Conservation (phyloP, 129 eudicot species). For the Heracleum sosnowskyi region DNA sequence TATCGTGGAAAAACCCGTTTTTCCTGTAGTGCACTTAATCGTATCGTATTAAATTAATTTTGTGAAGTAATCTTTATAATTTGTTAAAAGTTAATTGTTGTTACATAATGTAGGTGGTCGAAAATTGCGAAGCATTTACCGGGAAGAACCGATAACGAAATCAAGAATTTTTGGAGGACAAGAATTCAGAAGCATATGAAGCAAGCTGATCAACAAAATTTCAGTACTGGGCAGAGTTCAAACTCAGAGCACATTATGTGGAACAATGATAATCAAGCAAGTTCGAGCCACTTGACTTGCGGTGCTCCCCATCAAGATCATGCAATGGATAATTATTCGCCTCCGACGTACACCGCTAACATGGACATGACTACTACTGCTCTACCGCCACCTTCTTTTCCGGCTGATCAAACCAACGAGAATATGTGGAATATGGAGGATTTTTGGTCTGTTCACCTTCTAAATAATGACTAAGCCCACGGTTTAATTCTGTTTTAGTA, state of each 20-base stretch:
- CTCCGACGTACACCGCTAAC: constrained; percentile 37
- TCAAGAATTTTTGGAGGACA: constrained; percentile 92
- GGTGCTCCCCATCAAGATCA: constrained; percentile 8
- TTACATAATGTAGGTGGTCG: constrained; percentile 59
- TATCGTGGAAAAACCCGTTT: too few species aligned
- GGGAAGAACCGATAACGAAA: constrained; percentile 94
- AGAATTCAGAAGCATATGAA: constrained; percentile 88
- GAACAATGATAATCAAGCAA: constrained; percentile 20
- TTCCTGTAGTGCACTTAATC: too few species aligned
- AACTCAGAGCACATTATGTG: constrained; percentile 24
- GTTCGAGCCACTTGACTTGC: constrained; percentile 10
- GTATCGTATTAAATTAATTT: too few species aligned
- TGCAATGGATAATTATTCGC: constrained; percentile 45
- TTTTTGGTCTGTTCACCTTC: constrained; percentile 83
- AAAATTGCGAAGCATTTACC: constrained; percentile 89
- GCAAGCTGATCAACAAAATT: constrained; percentile 34
- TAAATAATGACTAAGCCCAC: constrained; percentile 42
- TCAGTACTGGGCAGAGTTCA: constrained; percentile 22
- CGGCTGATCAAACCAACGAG: constrained; percentile 47
- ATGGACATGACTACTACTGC: constrained; percentile 20
- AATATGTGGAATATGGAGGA: constrained; percentile 85
- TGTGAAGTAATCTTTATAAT: too few species aligned
- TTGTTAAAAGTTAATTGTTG: too few species aligned
- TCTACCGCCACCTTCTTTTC: constrained; percentile 39
- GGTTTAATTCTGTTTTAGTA: background rate